phyloP scores from a whole-genome alignment of 371 early-diverging fungal species.

The Syncephalastrum monosporum region DNA sequence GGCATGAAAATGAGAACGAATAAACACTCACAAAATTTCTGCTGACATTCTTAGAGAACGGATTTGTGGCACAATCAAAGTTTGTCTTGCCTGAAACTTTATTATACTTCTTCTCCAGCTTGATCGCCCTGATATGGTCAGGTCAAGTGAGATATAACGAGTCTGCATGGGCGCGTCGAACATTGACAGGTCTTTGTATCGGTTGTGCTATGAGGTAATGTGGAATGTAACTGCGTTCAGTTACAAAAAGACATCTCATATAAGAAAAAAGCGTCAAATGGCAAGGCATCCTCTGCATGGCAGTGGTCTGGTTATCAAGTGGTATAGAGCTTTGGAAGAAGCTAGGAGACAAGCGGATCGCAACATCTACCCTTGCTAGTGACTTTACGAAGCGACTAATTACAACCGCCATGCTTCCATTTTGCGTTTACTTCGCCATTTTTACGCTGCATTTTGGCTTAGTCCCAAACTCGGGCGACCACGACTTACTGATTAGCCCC shows the following conservation, averaged over 20 bases:
- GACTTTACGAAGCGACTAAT: slow-evolving; percentile 15
- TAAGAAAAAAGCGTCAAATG: slow-evolving; percentile 26
- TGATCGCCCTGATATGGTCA: slow-evolving; percentile 14
- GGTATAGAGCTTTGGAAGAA: slow-evolving; percentile 79
- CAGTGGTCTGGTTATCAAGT: slow-evolving; percentile 56
- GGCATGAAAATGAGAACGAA: background rate
- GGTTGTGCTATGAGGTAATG: slow-evolving; percentile 15
- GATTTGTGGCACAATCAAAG: slow-evolving; percentile 33
- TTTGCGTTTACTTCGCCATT: slow-evolving; percentile 70
- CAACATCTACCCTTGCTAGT: background rate
- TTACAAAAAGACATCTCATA: background rate
- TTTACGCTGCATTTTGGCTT: slow-evolving; percentile 84
- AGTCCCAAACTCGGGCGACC: slow-evolving; percentile 68
- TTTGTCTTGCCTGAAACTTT: slow-evolving; percentile 26
- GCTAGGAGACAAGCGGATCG: slow-evolving; percentile 65
- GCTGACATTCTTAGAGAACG: slow-evolving; percentile 19
- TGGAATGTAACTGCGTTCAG: background rate
- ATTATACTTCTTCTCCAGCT: slow-evolving; percentile 18
- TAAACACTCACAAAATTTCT: background rate
- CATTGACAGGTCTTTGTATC: slow-evolving; percentile 8
- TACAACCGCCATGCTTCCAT: slow-evolving; percentile 77
- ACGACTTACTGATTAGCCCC: slow-evolving; percentile 79
- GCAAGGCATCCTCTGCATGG: slow-evolving; percentile 23
- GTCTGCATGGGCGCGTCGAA: background rate
- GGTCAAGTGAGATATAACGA: slow-evolving; percentile 10